phyloP scores from a whole-genome alignment of 345 rosid species.

The Melastoma malabathricum region DNA sequence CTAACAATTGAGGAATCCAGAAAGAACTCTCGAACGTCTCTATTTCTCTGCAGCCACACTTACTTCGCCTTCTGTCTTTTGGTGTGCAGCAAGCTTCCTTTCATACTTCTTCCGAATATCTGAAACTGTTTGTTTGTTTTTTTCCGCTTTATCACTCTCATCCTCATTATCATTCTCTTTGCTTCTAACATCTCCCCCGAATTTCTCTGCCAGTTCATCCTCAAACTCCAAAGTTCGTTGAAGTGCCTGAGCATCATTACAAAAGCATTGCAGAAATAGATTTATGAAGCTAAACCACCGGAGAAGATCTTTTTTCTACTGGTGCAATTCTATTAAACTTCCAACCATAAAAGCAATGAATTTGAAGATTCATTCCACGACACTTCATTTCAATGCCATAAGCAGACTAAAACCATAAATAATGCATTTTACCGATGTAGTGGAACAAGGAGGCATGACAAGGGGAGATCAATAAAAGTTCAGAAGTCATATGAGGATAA shows the following conservation, averaged over 20 bases:
- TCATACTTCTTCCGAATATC: conserved; percentile 94
- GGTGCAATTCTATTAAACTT: too few species aligned
- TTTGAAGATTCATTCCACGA: too few species aligned
- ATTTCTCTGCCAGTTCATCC: conserved; percentile 85
- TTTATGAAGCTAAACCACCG: too few species aligned
- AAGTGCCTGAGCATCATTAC: conserved; percentile 39
- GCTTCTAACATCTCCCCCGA: conserved; percentile 67
- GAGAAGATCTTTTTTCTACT: too few species aligned
- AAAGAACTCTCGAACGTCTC: background rate
- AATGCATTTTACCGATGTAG: too few species aligned
- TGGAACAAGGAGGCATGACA: too few species aligned
- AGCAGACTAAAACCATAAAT: too few species aligned
- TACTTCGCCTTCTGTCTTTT: conserved; percentile 50
- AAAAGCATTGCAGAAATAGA: background rate
- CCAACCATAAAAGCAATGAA: too few species aligned
- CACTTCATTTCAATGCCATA: too few species aligned
- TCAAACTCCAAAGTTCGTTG: conserved; percentile 96
- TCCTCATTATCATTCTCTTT: conserved; percentile 62
- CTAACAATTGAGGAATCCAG: background rate
- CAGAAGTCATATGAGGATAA: too few species aligned
- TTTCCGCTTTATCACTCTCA: conserved; percentile 61
- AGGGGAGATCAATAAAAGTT: too few species aligned
- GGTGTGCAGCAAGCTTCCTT: conserved; percentile 72
- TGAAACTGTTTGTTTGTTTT: conserved; percentile 49
- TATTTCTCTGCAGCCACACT: conserved; percentile 7